Evolutionary conservation across 1,284 basidiomycete genomes (phyloP), one percentile per base, ranked within the genome.

Genomic region (Rhodotorula mucilaginosa): DNA sequence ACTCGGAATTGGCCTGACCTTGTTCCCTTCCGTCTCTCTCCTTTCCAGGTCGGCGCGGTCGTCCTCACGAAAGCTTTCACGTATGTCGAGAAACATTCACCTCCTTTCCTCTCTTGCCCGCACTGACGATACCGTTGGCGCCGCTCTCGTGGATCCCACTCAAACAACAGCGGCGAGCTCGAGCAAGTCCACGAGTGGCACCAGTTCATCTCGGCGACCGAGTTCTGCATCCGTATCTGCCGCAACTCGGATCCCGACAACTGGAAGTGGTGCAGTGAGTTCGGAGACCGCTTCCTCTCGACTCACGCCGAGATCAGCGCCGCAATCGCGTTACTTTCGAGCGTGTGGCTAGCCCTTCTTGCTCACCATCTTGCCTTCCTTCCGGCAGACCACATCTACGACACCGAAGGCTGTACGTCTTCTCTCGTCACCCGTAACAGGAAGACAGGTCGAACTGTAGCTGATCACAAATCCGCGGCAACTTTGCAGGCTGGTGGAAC

Each of bases 381-480:
- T 26, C 62, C 46, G 7, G 19, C 18, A 61, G 60, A 61, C 29
- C 60, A 61, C 60, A 61, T 61, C 29, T 51, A 61, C 60, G 60
- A 61, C 60, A 87, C 60, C 10, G 60, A 61, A 86, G 86, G 87
- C 19, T 87, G 86, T 56, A 26, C 7, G 54, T 29, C 15, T 18
- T 16, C 13, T 29, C 13, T 26, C 12, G 29, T 18, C 13, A 13
- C 4, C 26, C 13, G 26, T 29, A 4, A 6, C 12, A 29, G 4
- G 5, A 13, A 16, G 13, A n/a, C 2, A 4, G 54, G 15, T 29
- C 29, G 54, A 31, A 12, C 49, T 19, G 19, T 18, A 49, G 16
- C 4, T 23, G 23, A 8, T 16, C 12, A 26, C 5, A 29, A 56
- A 6, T 13, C 39, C 39, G 39, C 39, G 8, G 10, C 26, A 26